Base-by-base conservation (phyloP, 2,329 filamentous ascomycete genomes). In the Blumeriella jaapii region DNA sequence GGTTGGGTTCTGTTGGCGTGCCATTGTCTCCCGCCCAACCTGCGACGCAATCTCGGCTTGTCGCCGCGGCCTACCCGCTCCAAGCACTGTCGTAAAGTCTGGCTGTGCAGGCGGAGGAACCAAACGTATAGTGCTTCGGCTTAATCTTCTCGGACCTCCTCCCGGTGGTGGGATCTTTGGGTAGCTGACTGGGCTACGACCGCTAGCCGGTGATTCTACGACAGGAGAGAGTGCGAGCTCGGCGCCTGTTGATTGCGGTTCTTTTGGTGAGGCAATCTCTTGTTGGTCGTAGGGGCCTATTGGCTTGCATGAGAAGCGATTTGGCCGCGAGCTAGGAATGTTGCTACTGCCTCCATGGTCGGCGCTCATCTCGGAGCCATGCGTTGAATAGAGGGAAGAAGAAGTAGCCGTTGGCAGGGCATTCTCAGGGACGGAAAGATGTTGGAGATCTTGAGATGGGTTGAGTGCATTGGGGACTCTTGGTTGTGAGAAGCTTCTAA, bases 201-300 rank as follows among this genome's bases (percentile, higher is more conserved):
- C 49, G 23, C 39, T 46, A 8, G 44, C 36, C 5, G 53, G 53
- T 14, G 48, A 52, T 36, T 54, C 52, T 6, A 47, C 42, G 2
- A 56, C 52, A 6, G 53, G 53, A 15, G 51, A 55, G 4, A 55
- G 38, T 10, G 32, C 16, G 8, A 23, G 20, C 10, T 50, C 49
- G 14, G 19, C 34, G 2, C 25, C 30, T 14, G 25, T 26, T 27
- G 34, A 30, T 22, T 30, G 26, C 9, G 34, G 29, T 2, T 39
- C 45, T 40, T 17, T 40, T 42, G 19, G 31, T 36, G 36, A 30
- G 17, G 40, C 25, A 12, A 40, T 26, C 36, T 38, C 28, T 18
- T 31, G 24, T 10, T 19, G 19, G 38, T 54, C 50, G 24, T 49
- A 53, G 17, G 51, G 47, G 3, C 49, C 49, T 5, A 22, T 16